These are phyloP conservation scores for Ceratobasidium sp. DNA, from an alignment of 1,284 basidiomycete genomes.

Conservation along the genomic window DNA sequence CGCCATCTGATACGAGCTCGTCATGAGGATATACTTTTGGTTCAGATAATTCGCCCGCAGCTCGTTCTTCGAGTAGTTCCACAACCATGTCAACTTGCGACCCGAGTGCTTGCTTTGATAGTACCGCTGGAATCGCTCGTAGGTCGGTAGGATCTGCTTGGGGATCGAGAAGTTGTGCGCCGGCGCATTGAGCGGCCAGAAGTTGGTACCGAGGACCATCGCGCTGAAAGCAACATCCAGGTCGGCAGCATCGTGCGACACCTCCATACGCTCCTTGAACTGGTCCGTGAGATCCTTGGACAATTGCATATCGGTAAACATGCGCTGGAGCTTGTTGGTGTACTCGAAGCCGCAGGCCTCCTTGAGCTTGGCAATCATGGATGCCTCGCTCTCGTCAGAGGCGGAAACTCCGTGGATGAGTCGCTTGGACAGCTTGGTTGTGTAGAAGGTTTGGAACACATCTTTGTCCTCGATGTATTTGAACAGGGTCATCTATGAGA, in stretches of 20 bases:
- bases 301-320: slow-evolving; percentile 98
- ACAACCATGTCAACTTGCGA: slow-evolving; percentile 95
- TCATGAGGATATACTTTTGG: slow-evolving; percentile 96
- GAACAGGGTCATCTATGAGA: slow-evolving; percentile 90
- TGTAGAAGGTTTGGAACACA: slow-evolving; percentile 99
- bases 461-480: slow-evolving; percentile 99
- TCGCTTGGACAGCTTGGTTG: slow-evolving; percentile 93
- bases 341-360: slow-evolving; percentile 99
- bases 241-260: slow-evolving; percentile 74
- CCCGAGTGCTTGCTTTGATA: slow-evolving; percentile 95
- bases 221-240: slow-evolving; percentile 90
- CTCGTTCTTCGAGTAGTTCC: slow-evolving; percentile 98
- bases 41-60: slow-evolving; percentile 89
- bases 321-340: slow-evolving; percentile 95
- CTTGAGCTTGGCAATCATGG: slow-evolving; percentile 99
- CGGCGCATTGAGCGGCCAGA: slow-evolving; percentile 91
- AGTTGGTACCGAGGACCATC: slow-evolving; percentile 94
- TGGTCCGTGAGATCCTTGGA: slow-evolving; percentile 96
- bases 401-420: slow-evolving; percentile 92
- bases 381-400: slow-evolving; percentile 95
- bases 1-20: slow-evolving; percentile 93
- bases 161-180: slow-evolving; percentile 89
- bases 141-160: slow-evolving; percentile 82
- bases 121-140: slow-evolving; percentile 92
- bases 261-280: slow-evolving; percentile 93